Conservation (phyloP, 352 stramenopile genomes). For the Thraustochytrium striatum region DNA sequence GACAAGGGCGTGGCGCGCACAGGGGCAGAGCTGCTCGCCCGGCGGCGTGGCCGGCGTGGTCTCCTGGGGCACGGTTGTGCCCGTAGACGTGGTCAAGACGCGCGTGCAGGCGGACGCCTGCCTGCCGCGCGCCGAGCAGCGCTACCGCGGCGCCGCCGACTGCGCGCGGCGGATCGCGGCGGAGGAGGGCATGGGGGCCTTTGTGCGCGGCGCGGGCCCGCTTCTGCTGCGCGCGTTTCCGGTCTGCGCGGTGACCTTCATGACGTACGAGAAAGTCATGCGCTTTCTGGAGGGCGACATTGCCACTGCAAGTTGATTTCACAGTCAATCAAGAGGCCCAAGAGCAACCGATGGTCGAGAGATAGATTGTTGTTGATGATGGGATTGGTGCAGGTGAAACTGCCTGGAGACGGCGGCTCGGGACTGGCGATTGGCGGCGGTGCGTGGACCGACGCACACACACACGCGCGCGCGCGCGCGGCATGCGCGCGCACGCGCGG, state of each 20-base stretch:
- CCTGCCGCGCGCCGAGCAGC: background rate
- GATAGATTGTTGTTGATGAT: background rate
- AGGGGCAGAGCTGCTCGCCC: slow-evolving; percentile 59
- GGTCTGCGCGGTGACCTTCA: slow-evolving; percentile 73
- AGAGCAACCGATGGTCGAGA: background rate
- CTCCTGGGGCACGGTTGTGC: slow-evolving; percentile 71
- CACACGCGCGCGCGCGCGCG: no score
- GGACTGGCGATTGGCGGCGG: background rate
- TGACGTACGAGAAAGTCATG: slow-evolving; percentile 76
- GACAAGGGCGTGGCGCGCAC: background rate
- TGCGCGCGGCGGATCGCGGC: background rate
- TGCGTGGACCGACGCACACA: no score
- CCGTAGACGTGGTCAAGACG: slow-evolving; percentile 81
- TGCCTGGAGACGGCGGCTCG: background rate
- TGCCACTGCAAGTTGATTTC: background rate
- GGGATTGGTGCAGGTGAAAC: background rate
- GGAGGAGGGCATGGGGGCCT: slow-evolving; percentile 2
- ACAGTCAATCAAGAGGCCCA: background rate
- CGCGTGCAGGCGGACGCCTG: slow-evolving; percentile 63
- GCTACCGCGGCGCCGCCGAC: background rate
- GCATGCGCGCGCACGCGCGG: no score
- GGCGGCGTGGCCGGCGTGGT: slow-evolving; percentile 69
- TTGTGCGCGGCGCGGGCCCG: slow-evolving; percentile 72
- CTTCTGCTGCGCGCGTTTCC: slow-evolving; percentile 73
- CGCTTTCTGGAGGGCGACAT: no score